phyloP scores from a whole-genome alignment of 1,284 basidiomycete genomes.

The Malassezia equina region DNA sequence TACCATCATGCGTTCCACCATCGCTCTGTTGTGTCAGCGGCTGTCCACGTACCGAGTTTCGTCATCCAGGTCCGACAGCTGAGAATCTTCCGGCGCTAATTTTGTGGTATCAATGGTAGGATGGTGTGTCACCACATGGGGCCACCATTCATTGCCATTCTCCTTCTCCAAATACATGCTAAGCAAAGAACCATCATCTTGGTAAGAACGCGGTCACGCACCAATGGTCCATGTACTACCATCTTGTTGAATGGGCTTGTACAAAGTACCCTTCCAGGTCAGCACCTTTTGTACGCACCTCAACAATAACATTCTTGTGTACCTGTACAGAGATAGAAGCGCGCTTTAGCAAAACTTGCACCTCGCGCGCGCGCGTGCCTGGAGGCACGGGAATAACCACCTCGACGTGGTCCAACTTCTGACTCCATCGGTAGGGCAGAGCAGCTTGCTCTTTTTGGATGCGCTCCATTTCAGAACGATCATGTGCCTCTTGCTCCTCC shows the following conservation, averaged over 20 bases:
- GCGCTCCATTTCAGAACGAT: constrained; percentile 59
- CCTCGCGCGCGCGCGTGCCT: constrained; percentile 71
- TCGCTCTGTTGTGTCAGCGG: constrained; percentile 56
- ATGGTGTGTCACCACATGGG: constrained; percentile 85
- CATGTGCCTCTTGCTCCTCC: constrained; percentile 64
- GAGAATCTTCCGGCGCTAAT: constrained; percentile 89
- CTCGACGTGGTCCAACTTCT: constrained; percentile 78
- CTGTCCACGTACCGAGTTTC: constrained; percentile 62
- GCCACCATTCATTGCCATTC: constrained; percentile 89
- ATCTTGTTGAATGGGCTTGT: constrained; percentile 84
- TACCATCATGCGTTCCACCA: constrained; percentile 99
- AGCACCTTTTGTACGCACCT: constrained; percentile 11
- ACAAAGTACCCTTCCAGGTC: constrained; percentile 69
- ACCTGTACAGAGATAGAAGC: constrained; percentile 71
- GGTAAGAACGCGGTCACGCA: constrained; percentile 42
- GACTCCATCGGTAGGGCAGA: constrained; percentile 84
- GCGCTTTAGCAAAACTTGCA: constrained; percentile 67
- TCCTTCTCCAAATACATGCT: constrained; percentile 76
- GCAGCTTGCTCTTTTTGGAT: constrained; percentile 73
- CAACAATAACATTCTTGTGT: constrained; percentile 66
- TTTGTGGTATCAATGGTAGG: constrained; percentile 95
- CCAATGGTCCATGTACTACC: constrained; percentile 95
- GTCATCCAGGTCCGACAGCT: constrained; percentile 86
- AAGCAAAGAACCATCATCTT: constrained; percentile 62
- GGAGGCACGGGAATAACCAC: constrained; percentile 71